Evolutionary conservation across 495 filamentous ascomycete species (phyloP).

Genomic region (Daldinia bambusicola): DNA sequence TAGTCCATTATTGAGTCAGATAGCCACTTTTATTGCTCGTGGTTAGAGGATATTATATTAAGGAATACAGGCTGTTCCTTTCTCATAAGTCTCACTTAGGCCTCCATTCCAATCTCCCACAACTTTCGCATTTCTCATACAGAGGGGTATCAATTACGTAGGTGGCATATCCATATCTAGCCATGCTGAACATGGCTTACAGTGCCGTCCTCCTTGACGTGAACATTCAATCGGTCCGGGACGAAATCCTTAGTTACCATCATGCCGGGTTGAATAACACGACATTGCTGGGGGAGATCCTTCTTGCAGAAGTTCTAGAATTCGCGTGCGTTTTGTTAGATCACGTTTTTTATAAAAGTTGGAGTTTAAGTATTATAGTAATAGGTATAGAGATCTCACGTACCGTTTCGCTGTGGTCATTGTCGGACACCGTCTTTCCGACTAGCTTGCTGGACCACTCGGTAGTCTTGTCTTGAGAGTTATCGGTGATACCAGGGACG

Average conservation of each 20-base stretch:
- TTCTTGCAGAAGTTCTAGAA: slow-evolving; percentile 76
- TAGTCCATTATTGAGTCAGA: too few relatives aligned
- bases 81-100: neutral
- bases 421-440: slow-evolving; percentile 71
- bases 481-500: slow-evolving; percentile 73
- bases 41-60: neutral
- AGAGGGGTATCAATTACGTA: neutral
- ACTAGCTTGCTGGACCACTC: slow-evolving; percentile 79
- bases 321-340: slow-evolving; percentile 17
- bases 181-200: slow-evolving; percentile 75
- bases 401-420: slow-evolving; percentile 57
- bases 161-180: slow-evolving; percentile 42
- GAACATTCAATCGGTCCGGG: slow-evolving; percentile 71
- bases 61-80: neutral
- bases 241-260: slow-evolving; percentile 59
- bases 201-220: slow-evolving; percentile 75
- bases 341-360: neutral
- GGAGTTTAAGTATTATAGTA: too few relatives aligned
- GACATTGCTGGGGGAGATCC: slow-evolving; percentile 74
- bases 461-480: slow-evolving; percentile 62
- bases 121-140: neutral
- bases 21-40: neutral
- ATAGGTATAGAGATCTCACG: slow-evolving; percentile 17
- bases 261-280: slow-evolving; percentile 73
- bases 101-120: neutral